Evolutionary conservation across 768 basidiomycete genomes (phyloP), one percentile per base, ranked within the genome.

Genomic region (Mycena leptocephala): DNA sequence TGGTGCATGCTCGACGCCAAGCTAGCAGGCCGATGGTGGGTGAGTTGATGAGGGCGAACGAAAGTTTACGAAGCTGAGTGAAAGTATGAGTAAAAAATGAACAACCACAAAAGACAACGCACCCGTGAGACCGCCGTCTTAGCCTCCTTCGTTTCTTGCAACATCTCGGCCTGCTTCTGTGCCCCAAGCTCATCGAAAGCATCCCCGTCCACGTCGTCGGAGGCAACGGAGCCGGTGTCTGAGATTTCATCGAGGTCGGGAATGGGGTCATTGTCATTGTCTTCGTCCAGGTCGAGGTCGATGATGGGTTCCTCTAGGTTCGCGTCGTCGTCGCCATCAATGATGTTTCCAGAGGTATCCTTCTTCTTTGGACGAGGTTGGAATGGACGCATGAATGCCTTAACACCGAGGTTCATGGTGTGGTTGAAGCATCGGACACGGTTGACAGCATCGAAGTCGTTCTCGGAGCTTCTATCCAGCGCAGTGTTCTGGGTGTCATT

Each of bases 21-120:
- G 61, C 43, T 0, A 85, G 86, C 0, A 87, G 81, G 48, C 83
- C 64, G 11, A 78, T 79, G 2, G 82, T 87, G 2, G 80, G 77
- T 0, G 83, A 86, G 75, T 85, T 71, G 13, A 83, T 72, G 35
- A 84, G 80, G 28, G 74, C 74, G 72, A 75, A 84, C 1, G 80
- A 64, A 14, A 81, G 64, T 63, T 79, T 78, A 26, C 80, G 79
- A 39, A 81, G 66, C 82, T 80, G 76, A 74, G 32, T 2, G 24
- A 24, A 24, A 51, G 2, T 51, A 51, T 51, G 48, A 51, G 22
- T 51, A 3, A 24, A 24, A 51, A 26, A 24, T 24, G 1, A 51
- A 51, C 3, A 51, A 51, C 9, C 20, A 46, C 18, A 20, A 20
- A 22, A 16, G 43, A 14, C 18, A 20, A 46, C n/a, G 6, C 16